phyloP scores from a whole-genome alignment of 164 flowering plant genomes.

The Magnolia sinica region DNA sequence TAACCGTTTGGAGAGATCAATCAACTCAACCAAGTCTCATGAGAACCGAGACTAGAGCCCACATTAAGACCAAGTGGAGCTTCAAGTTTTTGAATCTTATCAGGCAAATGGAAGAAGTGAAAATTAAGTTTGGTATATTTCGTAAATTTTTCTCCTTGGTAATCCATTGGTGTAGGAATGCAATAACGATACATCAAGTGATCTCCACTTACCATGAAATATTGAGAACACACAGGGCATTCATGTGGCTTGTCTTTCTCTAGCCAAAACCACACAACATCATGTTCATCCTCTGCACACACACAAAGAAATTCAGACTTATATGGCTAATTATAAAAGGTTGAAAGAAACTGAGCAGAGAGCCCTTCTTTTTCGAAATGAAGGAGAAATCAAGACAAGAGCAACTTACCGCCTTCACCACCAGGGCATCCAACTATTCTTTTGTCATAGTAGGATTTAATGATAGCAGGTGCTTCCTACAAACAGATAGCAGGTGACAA shows the following conservation, averaged over 20 bases:
- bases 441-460: conserved; percentile 52
- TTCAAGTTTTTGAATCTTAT: not conserved
- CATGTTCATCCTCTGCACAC: conserved; percentile 77
- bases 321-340: not conserved
- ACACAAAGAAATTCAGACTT: not conserved
- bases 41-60: not conserved
- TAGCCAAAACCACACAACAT: conserved; percentile 98
- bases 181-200: too few species aligned
- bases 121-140: not conserved
- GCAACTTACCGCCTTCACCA: conserved; percentile 58
- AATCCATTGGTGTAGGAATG: not conserved
- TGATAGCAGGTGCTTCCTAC: conserved; percentile 66
- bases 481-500: conserved; percentile 1
- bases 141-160: too few species aligned
- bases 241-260: conserved; percentile 83
- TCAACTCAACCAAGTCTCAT: not conserved
- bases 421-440: conserved; percentile 83
- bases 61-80: not conserved
- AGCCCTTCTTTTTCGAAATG: not conserved
- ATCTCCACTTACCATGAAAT: conserved; percentile 38
- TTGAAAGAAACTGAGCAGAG: not conserved
- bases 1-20: too few species aligned
- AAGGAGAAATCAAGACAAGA: not conserved
- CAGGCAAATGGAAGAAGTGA: not conserved
- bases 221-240: conserved; percentile 87